These are phyloP conservation scores for Narthecium ossifragum DNA, from an alignment of 106 monocot species.

Conservation along the genomic window DNA sequence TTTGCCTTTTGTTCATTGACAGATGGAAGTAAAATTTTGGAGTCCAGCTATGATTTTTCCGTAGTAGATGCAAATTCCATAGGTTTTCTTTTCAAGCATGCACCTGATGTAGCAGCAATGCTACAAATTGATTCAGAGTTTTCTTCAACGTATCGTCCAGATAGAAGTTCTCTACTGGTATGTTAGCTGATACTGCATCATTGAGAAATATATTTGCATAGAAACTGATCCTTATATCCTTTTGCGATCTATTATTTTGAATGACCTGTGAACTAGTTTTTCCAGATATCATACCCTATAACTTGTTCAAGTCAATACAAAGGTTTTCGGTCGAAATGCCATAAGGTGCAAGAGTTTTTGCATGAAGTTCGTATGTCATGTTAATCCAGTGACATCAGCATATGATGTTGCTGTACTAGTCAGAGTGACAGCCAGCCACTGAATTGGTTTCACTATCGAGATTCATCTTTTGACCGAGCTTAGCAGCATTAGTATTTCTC, in stretches of 20 bases:
- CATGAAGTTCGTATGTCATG: too few species aligned
- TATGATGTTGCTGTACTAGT: too few species aligned
- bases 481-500: too few species aligned
- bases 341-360: too few species aligned
- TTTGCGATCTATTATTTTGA: not conserved
- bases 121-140: constrained; percentile 43
- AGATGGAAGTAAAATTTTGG: constrained; percentile 56
- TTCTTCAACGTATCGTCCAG: constrained; percentile 35
- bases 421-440: too few species aligned
- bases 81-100: constrained; percentile 79
- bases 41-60: constrained; percentile 82
- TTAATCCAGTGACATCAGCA: too few species aligned
- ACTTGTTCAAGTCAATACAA: not conserved
- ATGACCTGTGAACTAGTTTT: not conserved
- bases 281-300: not conserved
- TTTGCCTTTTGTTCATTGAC: constrained; percentile 7
- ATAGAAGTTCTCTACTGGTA: constrained; percentile 87
- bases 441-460: too few species aligned
- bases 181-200: constrained; percentile 9
- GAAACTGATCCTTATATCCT: not conserved
- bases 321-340: too few species aligned
- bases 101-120: constrained; percentile 75
- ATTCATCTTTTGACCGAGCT: too few species aligned
- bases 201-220: not conserved
- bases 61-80: constrained; percentile 88